A percentile compares a stretch with the other conserved stretches of the same genome.
Conservation (phyloP, 192 early-diverging fungal species). For the Linnemannia hyalina region DNA sequence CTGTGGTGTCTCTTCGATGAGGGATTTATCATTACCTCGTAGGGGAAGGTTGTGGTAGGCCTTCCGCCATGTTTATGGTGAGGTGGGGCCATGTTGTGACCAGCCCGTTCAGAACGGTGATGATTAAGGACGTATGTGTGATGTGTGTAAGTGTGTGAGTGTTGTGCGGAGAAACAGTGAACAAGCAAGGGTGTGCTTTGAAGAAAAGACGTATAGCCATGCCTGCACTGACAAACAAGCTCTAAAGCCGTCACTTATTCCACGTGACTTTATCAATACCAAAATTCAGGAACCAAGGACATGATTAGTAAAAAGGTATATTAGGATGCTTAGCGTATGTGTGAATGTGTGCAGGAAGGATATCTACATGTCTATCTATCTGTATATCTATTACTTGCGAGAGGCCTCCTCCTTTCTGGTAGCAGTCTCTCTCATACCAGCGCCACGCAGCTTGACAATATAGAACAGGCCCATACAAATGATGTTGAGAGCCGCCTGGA, state of each 20-base stretch:
- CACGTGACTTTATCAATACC: no score
- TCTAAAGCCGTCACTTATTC: no score
- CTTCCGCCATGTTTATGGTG: conserved; percentile 18
- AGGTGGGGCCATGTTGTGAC: neutral
- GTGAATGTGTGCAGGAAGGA: neutral
- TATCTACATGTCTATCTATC: neutral
- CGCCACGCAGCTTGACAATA: conserved; percentile 57
- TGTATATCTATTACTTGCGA: neutral
- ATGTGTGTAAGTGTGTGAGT: no score
- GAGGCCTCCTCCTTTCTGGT: conserved; percentile 31
- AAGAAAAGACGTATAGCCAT: no score
- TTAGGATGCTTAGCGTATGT: neutral
- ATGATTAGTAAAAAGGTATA: no score
- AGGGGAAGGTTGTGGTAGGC: conserved; percentile 34
- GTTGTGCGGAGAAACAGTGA: no score
- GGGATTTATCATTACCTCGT: conserved; percentile 20
- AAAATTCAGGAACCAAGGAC: no score
- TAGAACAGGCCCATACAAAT: conserved; percentile 49
- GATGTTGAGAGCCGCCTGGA: conserved; percentile 57
- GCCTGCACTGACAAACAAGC: no score
- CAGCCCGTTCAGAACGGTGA: neutral
- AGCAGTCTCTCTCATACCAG: conserved; percentile 49
- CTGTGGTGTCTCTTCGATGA: neutral
- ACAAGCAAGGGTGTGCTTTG: no score
- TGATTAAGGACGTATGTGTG: neutral